Evolutionary conservation across 768 basidiomycete species (phyloP), one percentile per base, ranked within the genome.

Genomic region (Trametes cubensis): DNA sequence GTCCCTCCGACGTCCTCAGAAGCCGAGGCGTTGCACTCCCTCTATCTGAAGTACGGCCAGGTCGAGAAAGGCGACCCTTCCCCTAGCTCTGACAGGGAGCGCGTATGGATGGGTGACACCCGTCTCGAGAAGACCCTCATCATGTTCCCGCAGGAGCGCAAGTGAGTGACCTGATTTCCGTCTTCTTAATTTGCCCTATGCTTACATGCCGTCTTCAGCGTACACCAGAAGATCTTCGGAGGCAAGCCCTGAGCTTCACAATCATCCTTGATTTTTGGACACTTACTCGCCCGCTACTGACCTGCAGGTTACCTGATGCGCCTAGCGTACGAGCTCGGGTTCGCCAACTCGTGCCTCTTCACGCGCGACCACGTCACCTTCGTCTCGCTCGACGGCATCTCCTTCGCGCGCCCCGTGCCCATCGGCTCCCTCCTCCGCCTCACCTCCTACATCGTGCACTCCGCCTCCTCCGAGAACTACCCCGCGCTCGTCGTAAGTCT

Each of bases 131-230:
- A 84, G 66, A 83, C 81, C 21, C 81, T 89, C 80, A 74, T 92
- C 28, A 92, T 92, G 89, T 91, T 92, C 70, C 91, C 90, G 0
- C 91, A 92, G 75, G 90, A 91, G 70, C 81, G 90, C 69, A 93
- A 92, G 89, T 89, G 61, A 69, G 85, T 75, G 3, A 15, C 1
- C 49, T 50, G 41, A 11, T n/a, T 60, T n/a, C 28, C 40, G 26
- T 52, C 56, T 51, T 18, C 46, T 61, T 21, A 26, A 1, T 21
- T 14, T 20, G 7, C 48, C 38, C 64, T 17, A 34, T n/a, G 3
- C 8, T n/a, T 6, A 26, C 6, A 7, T 14, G n/a, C 13, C 52
- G 15, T n/a, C 7, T n/a, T 23, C 55, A 90, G 89, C 65, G 81
- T 93, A 4, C 92, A 94, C 70, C 86, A 88, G 60, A 94, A 94